Base-by-base conservation (phyloP, 495 filamentous ascomycete species). In the Xylaria castorea region DNA sequence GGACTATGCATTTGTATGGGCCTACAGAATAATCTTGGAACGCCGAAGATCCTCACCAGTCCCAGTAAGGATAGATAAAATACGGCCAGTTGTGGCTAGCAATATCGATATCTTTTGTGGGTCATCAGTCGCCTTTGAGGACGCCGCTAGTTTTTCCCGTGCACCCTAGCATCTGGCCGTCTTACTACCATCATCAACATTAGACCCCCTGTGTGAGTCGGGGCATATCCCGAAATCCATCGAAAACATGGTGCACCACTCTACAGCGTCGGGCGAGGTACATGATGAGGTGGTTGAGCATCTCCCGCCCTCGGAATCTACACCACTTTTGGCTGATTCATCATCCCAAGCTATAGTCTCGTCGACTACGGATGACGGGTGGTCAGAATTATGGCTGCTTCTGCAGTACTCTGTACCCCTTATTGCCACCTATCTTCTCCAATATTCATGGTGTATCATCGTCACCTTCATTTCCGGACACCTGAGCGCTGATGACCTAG, bases 361-460 rank as follows among this genome's bases (percentile, higher is more conserved):
- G 22, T 51, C 62, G 22, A n/a, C 22, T 8, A 53, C 36, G 4
- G 70, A 50, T 38, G 74, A 68, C 58, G 73, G 73, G 69, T 58
- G 63, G 22, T 68, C 77, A 7, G 78, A 80, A 53, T 36, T 80
- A 72, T 76, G 75, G 77, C 74, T 80, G 25, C 77, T 88, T 44
- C 76, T 80, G 5, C 83, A 83, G 75, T 92, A 91, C 76, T 90
- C 89, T n/a, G 81, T 84, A 22, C 90, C 91, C 0, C 82, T 93
- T 27, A 89, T 93, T 65, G 78, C 91, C 46, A 93, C 92, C 7
- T 94, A 93, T 75, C 70, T 94, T 38, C 87, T 94, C 1, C 92
- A 94, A 75, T 93, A 93, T 76, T 91, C 89, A 14, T 85, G 93
- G 75, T 92, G 90, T 1, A 86, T 93, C 50, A 89, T 91, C 32